These are phyloP conservation scores for Dimocarpus longan DNA, from an alignment of 345 rosid genomes.

Conservation along the genomic window DNA sequence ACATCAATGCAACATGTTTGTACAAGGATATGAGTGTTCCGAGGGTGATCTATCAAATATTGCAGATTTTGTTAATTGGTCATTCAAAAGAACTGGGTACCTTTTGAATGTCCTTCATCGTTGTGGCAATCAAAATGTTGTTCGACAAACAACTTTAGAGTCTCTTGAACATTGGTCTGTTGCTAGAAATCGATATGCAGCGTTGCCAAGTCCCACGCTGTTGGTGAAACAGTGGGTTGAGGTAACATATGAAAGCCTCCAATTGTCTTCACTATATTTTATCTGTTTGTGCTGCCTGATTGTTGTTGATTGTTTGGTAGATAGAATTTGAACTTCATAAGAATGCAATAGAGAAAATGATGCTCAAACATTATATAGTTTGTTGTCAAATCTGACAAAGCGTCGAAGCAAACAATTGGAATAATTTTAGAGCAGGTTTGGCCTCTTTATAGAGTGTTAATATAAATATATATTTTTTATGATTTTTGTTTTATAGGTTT, in stretches of 20 bases:
- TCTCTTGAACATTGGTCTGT: conserved; percentile 69
- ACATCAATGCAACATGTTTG: conserved; percentile 42
- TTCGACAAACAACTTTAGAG: conserved; percentile 38
- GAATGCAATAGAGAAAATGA: conserved; percentile 36
- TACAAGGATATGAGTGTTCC: no score
- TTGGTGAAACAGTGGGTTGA: conserved; percentile 91
- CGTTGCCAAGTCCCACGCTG: conserved; percentile 59
- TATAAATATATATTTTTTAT: background rate
- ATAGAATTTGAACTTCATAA: conserved; percentile 26
- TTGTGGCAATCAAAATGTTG: conserved; percentile 32
- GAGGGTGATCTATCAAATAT: no score
- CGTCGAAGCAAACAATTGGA: conserved; percentile 46
- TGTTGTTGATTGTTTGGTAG: conserved; percentile 46
- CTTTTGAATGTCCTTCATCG: conserved; percentile 73
- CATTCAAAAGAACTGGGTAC: conserved; percentile 47
- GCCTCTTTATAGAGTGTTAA: conserved; percentile 19
- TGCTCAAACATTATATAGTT: conserved; percentile 48
- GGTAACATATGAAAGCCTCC: conserved; percentile 47
- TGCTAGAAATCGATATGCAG: conserved; percentile 50
- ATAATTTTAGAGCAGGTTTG: conserved; percentile 83
- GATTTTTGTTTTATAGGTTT: conserved; percentile 1
- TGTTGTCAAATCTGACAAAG: conserved; percentile 48
- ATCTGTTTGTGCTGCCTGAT: conserved; percentile 33
- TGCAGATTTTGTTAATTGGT: conserved; percentile 20
- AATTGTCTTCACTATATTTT: conserved; percentile 13